Evolutionary conservation across 163 green algal genomes (phyloP).

Genomic region (Scenedesmus sp.): DNA sequence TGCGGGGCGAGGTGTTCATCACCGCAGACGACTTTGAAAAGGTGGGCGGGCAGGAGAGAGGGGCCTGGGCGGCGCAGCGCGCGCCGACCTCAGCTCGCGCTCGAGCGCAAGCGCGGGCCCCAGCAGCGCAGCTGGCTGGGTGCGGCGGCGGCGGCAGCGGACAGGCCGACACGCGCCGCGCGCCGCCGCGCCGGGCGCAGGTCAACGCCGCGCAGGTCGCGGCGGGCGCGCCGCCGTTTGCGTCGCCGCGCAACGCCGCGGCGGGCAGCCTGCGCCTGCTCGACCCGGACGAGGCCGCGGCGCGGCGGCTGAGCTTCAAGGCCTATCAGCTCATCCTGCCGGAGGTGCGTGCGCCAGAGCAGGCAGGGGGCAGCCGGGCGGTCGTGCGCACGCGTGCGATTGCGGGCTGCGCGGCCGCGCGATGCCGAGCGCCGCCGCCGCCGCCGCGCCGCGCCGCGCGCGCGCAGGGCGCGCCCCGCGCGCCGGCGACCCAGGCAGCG

Average conservation of each 20-base stretch:
- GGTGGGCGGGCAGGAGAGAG: slow-evolving; percentile 43
- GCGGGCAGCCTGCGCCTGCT: slow-evolving; percentile 62
- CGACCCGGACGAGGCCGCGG: slow-evolving; percentile 46
- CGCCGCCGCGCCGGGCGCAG: too few species aligned
- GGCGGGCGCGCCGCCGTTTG: slow-evolving; percentile 38
- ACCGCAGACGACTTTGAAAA: slow-evolving; percentile 52
- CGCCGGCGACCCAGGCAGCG: neutral
- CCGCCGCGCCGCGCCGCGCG: too few species aligned
- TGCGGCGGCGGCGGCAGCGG: too few species aligned
- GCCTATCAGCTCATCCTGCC: slow-evolving; percentile 58
- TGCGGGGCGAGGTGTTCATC: slow-evolving; percentile 73
- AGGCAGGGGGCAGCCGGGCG: neutral
- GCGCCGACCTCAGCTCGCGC: too few species aligned
- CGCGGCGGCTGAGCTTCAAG: slow-evolving; percentile 59
- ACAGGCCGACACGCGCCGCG: too few species aligned
- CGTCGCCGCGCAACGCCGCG: slow-evolving; percentile 68
- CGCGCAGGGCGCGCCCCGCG: too few species aligned
- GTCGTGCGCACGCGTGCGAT: neutral
- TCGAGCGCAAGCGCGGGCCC: too few species aligned
- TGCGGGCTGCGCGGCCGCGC: too few species aligned
- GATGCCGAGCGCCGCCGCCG: too few species aligned
- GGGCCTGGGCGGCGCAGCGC: too few species aligned
- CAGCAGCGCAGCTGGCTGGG: slow-evolving; percentile 6
- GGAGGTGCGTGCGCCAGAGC: neutral
- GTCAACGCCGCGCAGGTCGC: neutral